A percentile compares a stretch with the other conserved stretches of the same genome.
phyloP scores from a whole-genome alignment of 2,329 filamentous ascomycete species.

The Salinomyces thailandicus region DNA sequence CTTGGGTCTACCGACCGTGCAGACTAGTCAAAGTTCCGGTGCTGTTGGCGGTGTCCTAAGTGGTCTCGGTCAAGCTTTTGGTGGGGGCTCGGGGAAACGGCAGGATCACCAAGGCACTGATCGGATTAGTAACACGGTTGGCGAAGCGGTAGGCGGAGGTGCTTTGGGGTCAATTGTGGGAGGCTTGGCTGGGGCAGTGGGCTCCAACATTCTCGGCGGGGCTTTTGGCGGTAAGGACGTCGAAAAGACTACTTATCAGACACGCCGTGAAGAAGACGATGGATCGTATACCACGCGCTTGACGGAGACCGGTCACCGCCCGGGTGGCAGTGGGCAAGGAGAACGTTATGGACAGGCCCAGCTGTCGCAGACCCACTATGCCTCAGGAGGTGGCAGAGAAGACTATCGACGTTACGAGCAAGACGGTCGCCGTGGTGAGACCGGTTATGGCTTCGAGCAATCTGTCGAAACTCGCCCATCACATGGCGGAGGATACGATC shows the following conservation, averaged over 20 bases:
- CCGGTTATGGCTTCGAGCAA: neutral
- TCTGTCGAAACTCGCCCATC: neutral
- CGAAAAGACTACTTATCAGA: too few species aligned
- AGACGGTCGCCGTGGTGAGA: neutral
- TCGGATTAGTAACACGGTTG: slow-evolving; percentile 42
- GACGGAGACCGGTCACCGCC: neutral
- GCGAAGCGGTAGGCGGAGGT: slow-evolving; percentile 53
- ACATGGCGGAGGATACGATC: neutral
- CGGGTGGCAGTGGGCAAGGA: neutral
- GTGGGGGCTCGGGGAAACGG: too few species aligned
- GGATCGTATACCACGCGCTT: neutral
- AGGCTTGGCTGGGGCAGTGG: slow-evolving; percentile 49
- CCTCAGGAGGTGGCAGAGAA: neutral
- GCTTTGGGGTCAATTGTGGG: slow-evolving; percentile 61
- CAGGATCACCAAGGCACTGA: slow-evolving; percentile 12
- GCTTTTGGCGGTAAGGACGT: neutral
- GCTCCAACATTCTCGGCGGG: slow-evolving; percentile 43
- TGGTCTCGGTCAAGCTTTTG: neutral
- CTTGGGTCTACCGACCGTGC: slow-evolving; percentile 62
- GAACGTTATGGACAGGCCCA: neutral
- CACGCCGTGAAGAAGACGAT: neutral
- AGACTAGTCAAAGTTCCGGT: slow-evolving; percentile 31
- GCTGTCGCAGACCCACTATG: neutral
- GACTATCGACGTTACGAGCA: neutral
- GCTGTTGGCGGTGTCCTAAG: slow-evolving; percentile 29